A percentile compares a stretch with the other conserved stretches of the same genome.
These are phyloP conservation scores for Lachancea lanzarotensis DNA, from an alignment of 805 yeast genomes.

Conservation along the genomic window DNA sequence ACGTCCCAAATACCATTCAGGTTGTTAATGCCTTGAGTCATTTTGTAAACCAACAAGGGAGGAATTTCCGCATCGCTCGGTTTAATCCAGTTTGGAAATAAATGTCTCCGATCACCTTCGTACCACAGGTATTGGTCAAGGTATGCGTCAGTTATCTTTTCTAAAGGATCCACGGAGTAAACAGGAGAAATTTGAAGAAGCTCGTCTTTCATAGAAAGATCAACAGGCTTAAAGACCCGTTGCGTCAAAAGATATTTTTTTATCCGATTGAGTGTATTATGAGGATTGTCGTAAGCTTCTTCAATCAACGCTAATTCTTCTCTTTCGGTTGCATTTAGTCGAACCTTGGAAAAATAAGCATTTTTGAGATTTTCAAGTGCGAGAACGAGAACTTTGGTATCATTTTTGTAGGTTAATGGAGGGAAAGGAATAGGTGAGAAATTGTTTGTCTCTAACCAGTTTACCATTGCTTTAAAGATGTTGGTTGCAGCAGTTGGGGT, in stretches of 20 bases:
- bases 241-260: slow-evolving; percentile 80
- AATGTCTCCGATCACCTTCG: slow-evolving; percentile 78
- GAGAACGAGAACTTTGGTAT: slow-evolving; percentile 78
- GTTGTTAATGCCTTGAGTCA: slow-evolving; percentile 89
- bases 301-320: slow-evolving; percentile 92
- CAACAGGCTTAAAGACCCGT: slow-evolving; percentile 85
- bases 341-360: slow-evolving; percentile 62
- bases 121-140: slow-evolving; percentile 94
- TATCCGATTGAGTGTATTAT: slow-evolving; percentile 78
- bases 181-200: slow-evolving; percentile 81
- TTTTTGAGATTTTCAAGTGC: slow-evolving; percentile 89
- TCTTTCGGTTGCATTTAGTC: slow-evolving; percentile 79
- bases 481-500: slow-evolving; percentile 84
- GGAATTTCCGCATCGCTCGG: slow-evolving; percentile 94
- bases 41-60: slow-evolving; percentile 83
- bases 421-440: slow-evolving; percentile 92
- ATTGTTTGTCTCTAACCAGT: slow-evolving; percentile 80
- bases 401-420: slow-evolving; percentile 85
- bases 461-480: slow-evolving; percentile 78
- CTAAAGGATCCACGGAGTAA: slow-evolving; percentile 82
- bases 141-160: slow-evolving; percentile 93
- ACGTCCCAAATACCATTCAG: slow-evolving; percentile 74
- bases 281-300: slow-evolving; percentile 95
- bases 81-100: slow-evolving; percentile 95
- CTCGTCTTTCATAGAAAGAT: slow-evolving; percentile 85